Conservation (phyloP, 768 basidiomycete species). For the Gloeopeniophorella convolvens region DNA sequence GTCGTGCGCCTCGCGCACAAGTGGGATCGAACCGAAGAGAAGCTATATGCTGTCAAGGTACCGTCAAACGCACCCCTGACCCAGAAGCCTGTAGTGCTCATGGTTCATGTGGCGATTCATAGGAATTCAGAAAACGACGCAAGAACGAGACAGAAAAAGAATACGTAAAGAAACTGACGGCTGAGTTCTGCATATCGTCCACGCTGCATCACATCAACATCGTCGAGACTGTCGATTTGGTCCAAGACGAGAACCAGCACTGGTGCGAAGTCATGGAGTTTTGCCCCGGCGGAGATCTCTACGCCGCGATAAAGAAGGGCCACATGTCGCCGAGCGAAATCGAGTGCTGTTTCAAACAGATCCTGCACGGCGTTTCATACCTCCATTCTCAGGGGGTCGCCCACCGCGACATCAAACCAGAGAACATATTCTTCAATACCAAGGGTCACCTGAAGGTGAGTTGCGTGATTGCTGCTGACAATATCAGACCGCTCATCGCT, state of each 20-base stretch:
- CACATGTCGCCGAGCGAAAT: conserved; percentile 87
- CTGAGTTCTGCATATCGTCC: conserved; percentile 97
- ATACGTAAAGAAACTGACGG: conserved; percentile 99
- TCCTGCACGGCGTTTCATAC: conserved; percentile 81
- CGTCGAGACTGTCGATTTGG: conserved; percentile 97
- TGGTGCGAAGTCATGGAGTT: conserved; percentile 99
- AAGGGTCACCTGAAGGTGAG: conserved; percentile 88
- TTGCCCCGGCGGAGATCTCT: conserved; percentile 96
- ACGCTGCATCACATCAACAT: conserved; percentile 91
- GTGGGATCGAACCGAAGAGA: conserved; percentile 96
- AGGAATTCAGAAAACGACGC: conserved; percentile 97
- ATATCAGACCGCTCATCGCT: conserved; percentile 15
- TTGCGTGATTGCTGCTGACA: conserved; percentile 11
- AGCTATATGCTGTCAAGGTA: conserved; percentile 97
- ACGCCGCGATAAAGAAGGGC: conserved; percentile 98
- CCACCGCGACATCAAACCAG: conserved; percentile 96
- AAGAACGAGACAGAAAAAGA: conserved; percentile 99
- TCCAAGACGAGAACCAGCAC: conserved; percentile 94
- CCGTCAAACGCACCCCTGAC: conserved; percentile 24
- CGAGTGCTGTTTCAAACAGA: conserved; percentile 98
- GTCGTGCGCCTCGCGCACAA: conserved; percentile 96
- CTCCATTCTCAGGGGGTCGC: conserved; percentile 96
- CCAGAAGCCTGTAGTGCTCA: not conserved
- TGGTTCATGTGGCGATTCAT: conserved; percentile 8
- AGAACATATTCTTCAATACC: conserved; percentile 92